Conservation (phyloP, 768 basidiomycete genomes). For the Suillus placidus region DNA sequence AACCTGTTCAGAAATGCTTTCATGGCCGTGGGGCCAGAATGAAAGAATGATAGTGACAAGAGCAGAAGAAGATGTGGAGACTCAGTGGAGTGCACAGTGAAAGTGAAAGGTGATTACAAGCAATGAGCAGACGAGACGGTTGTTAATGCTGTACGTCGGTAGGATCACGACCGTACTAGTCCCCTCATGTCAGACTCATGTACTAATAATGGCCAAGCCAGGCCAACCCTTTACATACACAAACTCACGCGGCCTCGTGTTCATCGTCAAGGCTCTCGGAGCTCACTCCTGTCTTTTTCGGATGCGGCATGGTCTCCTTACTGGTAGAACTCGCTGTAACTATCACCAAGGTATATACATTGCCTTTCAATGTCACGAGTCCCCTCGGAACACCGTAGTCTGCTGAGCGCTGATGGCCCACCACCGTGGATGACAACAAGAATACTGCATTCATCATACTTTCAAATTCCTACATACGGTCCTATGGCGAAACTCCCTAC, state of each 20-base stretch:
- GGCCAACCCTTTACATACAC: constrained; percentile 10
- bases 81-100: neutral
- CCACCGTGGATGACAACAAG: neutral
- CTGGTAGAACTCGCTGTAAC: neutral
- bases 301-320: neutral
- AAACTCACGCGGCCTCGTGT: constrained; percentile 7
- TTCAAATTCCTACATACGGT: constrained; percentile 2
- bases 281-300: neutral
- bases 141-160: neutral
- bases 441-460: neutral
- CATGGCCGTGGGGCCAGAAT: constrained; percentile 46
- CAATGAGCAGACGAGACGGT: neutral
- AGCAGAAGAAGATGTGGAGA: neutral
- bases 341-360: neutral
- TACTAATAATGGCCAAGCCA: neutral
- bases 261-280: neutral
- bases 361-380: neutral
- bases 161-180: constrained; percentile 1
- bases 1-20: constrained; percentile 83
- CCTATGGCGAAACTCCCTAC: constrained; percentile 4
- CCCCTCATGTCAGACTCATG: constrained; percentile 4
- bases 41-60: neutral
- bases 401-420: neutral
- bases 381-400: neutral
- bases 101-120: constrained; percentile 14